Evolutionary conservation across 441 rosid genomes (phyloP).

Genomic region (Gossypium aridum): DNA sequence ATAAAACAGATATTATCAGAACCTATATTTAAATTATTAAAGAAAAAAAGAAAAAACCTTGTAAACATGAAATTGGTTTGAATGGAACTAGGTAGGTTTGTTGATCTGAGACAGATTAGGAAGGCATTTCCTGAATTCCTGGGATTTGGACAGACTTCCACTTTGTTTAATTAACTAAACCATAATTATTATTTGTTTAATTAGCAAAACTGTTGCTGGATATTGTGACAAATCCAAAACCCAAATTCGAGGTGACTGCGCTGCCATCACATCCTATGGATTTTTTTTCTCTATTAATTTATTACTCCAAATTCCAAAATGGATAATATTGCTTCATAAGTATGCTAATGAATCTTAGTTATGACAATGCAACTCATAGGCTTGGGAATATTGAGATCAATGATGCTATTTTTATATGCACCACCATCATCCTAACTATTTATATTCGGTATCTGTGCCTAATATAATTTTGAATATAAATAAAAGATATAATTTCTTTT

Average conservation of each 20-base stretch:
- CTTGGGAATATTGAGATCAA: neutral
- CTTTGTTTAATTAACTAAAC: neutral
- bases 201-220: neutral
- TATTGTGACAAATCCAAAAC: conserved; percentile 9
- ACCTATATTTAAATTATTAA: no score
- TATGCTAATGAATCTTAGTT: neutral
- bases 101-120: conserved; percentile 20
- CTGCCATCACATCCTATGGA: neutral
- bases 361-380: neutral
- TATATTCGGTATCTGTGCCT: no score
- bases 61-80: neutral
- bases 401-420: neutral
- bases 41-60: neutral
- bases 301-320: neutral
- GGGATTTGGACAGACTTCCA: conserved; percentile 21
- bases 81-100: conserved; percentile 15
- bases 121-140: conserved; percentile 13
- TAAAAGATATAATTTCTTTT: no score
- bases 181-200: neutral
- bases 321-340: neutral
- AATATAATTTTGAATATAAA: no score
- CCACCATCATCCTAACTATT: no score
- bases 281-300: neutral
- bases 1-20: no score
- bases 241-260: neutral